Evolutionary conservation across 208 protist species (phyloP), one percentile per base, ranked within the genome.

Genomic region (Novymonas esmeraldas): DNA sequence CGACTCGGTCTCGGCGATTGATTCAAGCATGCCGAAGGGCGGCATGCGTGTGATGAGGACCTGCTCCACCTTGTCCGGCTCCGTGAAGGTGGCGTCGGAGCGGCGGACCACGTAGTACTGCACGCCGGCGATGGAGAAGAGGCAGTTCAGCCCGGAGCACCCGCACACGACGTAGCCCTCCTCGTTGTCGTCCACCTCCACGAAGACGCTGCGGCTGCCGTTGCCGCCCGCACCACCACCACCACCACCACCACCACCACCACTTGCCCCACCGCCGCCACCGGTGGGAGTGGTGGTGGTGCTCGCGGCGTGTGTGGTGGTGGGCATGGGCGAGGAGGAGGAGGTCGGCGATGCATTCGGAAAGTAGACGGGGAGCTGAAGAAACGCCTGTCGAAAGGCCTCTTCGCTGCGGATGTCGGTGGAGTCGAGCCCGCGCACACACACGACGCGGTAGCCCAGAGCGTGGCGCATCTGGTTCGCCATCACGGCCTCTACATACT

Each of bases 371-470:
- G 68, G 48, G 44, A 81, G 70, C 29, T 48, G 28, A 42, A 93
- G 73, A 60, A 81, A 93, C 2, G 49, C 36, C 20, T 80, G 6
- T 2, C 59, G 52, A 55, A 95, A 88, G 10, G 44, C 46, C 2
- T 20, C 36, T 2, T 78, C 77, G 3, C 66, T 78, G 59, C 70
- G 13, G 71, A 79, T 74, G 33, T 78, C 63, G 6, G 74, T 63
- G 13, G 54, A 59, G 33, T 76, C 69, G 13, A 92, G 49, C 16
- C 90, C 85, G 39, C 87, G 72, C 31, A 95, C 84, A 60, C 87
- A 83, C 59, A 72, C 84, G 9, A 92, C 87, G 22, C 87, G 84
- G 76, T 95, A 91, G 42, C 90, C 90, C 42, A 93, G 54, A 3
- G 87, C 75, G 49, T 76, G 46, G 20, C 75, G 48, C 79, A 95